These are phyloP conservation scores for Cladosporium austrohemisphaericum DNA, from an alignment of 2,329 filamentous ascomycete species.

Conservation along the genomic window DNA sequence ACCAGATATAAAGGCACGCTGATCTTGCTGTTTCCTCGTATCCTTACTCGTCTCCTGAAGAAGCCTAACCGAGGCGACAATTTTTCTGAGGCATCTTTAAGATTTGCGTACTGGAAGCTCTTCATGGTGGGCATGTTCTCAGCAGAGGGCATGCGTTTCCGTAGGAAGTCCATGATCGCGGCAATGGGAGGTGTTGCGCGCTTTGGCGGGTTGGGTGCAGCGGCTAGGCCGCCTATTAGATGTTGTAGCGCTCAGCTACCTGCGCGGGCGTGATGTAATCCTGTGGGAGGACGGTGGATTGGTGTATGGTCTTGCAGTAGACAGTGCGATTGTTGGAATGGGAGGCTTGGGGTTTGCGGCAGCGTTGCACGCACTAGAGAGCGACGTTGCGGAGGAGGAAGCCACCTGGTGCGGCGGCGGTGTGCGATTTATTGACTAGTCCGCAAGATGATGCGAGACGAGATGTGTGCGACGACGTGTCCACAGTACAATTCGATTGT, in stretches of 20 bases:
- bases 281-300: background rate
- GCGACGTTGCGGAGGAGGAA: conserved; percentile 1
- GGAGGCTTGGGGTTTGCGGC: background rate
- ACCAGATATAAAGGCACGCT: conserved; percentile 91
- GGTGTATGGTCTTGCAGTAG: background rate
- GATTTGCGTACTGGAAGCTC: conserved; percentile 32
- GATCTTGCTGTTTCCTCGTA: conserved; percentile 87
- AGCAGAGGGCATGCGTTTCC: conserved; percentile 42
- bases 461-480: too few relatives aligned
- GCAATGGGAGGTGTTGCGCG: conserved; percentile 4
- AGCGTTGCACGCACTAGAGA: conserved; percentile 1
- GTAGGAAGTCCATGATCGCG: conserved; percentile 41
- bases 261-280: background rate
- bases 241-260: conserved; percentile 12
- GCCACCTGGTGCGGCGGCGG: background rate
- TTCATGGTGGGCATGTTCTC: conserved; percentile 43
- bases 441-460: too few relatives aligned
- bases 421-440: too few relatives aligned
- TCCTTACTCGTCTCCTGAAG: conserved; percentile 77
- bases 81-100: conserved; percentile 40
- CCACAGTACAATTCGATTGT: too few relatives aligned
- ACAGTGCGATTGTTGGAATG: background rate
- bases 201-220: conserved; percentile 2
- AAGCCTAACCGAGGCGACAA: conserved; percentile 63
- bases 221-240: conserved; percentile 14